Evolutionary conservation across 164 flowering plant genomes (phyloP), one percentile per base, ranked within the genome.

Genomic region (Litsea cubeba): DNA sequence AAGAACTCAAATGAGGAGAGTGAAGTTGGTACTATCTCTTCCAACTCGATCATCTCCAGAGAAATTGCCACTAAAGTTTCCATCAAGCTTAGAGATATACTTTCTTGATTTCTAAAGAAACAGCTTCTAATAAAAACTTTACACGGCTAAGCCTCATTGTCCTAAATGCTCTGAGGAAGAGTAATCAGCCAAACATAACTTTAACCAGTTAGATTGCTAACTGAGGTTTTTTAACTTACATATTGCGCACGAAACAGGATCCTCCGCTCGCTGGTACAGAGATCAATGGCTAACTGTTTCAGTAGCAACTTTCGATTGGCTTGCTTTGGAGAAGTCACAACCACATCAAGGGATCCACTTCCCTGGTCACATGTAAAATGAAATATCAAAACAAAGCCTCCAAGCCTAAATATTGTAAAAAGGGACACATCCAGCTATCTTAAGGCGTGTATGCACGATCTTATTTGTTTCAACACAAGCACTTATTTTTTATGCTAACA

Each of bases 201-300:
- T 35, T 35, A 40, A 40, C 46, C 46, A 40, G 7, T 40, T 8
- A 40, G 46, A 40, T 40, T 40, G 46, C 46, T 40, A 40, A 20
- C 62, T 3, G 32, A 69, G 54, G 62, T 49, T 35, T 11, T 62
- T 50, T 14, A 58, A 26, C 95, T 89, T 88, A 95, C 99, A 83
- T 93, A 90, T 90, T 95, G 99, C 4, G 90, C 71, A 30, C 99
- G 97, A 66, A 87, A 95, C 25, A 93, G 78, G 76, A 93, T 95
- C 78, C 99, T 85, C 67, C 81, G 86, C 78, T 93, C 99, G 71
- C 92, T 90, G 50, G 81, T 91, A 73, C 92, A 90, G 78, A 95
- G 79, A 84, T 95, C 97, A 50, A 88, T 86, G 5, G 99, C 97
- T 35, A 93, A 82, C 79, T 93, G 97, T 82, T 93, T 91, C 80